Evolutionary conservation across 371 early-diverging fungal species (phyloP).

Genomic region (Apophysomyces elegans): DNA sequence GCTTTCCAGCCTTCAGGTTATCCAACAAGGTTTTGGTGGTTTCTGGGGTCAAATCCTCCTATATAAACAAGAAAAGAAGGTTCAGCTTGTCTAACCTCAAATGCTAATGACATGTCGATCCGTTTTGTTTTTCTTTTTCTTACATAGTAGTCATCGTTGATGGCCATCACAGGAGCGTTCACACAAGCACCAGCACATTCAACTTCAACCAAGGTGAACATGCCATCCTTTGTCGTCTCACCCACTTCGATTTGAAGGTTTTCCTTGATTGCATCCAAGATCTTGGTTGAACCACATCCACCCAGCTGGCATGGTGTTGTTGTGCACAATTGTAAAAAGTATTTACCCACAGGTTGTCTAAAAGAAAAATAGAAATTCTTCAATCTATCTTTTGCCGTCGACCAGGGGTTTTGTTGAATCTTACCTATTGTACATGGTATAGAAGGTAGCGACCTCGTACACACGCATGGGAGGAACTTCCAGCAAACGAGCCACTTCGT

Average conservation of each 20-base stretch:
- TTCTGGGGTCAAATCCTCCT: constrained; percentile 97
- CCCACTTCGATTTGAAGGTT: constrained; percentile 92
- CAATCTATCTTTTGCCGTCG: background rate
- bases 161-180: constrained; percentile 96
- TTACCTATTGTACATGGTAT: constrained; percentile 98
- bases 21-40: constrained; percentile 87
- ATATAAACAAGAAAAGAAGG: constrained; percentile 17
- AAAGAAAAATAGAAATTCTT: background rate
- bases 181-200: constrained; percentile 99
- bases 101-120: too few relatives aligned
- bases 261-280: constrained; percentile 84
- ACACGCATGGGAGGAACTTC: constrained; percentile 99
- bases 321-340: constrained; percentile 97
- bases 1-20: constrained; percentile 78
- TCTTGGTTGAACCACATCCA: constrained; percentile 87
- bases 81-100: background rate
- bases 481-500: constrained; percentile 91
- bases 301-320: constrained; percentile 96
- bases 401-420: background rate
- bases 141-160: constrained; percentile 97
- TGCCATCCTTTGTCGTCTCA: constrained; percentile 92
- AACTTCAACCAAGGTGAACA: constrained; percentile 97
- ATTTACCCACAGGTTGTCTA: constrained; percentile 96
- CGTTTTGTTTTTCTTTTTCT: constrained; percentile 18
- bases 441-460: constrained; percentile 99